Evolutionary conservation across 1,284 basidiomycete genomes (phyloP).

Genomic region (Ceratobasidium sp.): DNA sequence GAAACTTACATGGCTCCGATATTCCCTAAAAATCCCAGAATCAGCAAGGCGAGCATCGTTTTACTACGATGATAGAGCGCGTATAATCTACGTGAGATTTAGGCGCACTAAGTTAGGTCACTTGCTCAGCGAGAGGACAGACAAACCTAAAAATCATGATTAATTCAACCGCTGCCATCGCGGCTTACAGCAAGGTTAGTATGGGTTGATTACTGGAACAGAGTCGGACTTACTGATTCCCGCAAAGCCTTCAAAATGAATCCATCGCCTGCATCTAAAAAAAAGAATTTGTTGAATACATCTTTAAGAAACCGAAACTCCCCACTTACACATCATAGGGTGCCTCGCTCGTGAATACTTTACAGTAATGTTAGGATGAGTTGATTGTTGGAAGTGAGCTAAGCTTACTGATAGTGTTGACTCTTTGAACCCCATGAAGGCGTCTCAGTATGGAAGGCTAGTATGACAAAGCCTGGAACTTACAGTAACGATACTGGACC

Average conservation of each 20-base stretch:
- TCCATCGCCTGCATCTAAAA: not conserved
- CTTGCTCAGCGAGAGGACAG: not conserved
- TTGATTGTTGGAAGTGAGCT: not conserved
- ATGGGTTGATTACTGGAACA: no score
- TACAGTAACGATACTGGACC: slow-evolving; percentile 22
- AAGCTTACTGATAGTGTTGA: slow-evolving; percentile 16
- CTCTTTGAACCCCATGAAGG: not conserved
- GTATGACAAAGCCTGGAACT: not conserved
- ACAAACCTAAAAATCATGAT: slow-evolving; percentile 31
- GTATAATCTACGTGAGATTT: slow-evolving; percentile 1
- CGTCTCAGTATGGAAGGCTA: not conserved
- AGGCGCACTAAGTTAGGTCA: not conserved
- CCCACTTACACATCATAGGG: slow-evolving; percentile 12
- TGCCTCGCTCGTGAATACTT: slow-evolving; percentile 22
- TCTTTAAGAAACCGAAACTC: not conserved
- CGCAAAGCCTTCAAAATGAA: slow-evolving; percentile 30
- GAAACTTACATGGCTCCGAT: slow-evolving; percentile 11
- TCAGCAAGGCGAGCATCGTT: slow-evolving; percentile 2
- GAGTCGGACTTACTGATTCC: slow-evolving; percentile 22
- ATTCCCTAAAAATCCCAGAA: slow-evolving; percentile 5
- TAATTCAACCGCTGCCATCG: slow-evolving; percentile 14
- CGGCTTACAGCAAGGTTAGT: no score
- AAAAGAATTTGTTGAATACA: not conserved
- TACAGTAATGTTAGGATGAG: not conserved
- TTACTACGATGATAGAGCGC: slow-evolving; percentile 25